Evolutionary conservation across 768 basidiomycete genomes (phyloP).

Genomic region (Phanerochaete sordida): DNA sequence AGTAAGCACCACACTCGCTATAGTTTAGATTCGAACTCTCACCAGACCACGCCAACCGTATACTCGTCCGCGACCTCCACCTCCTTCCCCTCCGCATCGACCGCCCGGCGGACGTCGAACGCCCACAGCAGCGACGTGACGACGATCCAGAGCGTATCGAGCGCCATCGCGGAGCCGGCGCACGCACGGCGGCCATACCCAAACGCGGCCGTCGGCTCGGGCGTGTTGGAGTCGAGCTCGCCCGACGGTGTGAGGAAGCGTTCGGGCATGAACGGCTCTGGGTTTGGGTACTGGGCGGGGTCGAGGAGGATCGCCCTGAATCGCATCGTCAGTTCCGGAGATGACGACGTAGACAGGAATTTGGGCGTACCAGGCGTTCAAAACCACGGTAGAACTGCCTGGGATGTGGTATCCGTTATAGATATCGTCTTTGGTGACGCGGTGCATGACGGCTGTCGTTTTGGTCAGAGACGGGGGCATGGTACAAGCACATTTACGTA

Average conservation of each 20-base stretch:
- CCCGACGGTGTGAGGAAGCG: conserved; percentile 29
- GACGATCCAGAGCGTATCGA: conserved; percentile 17
- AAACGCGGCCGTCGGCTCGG: conserved; percentile 5
- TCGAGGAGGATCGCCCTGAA: conserved; percentile 39
- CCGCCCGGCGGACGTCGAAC: conserved; percentile 17
- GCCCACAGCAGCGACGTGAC: conserved; percentile 16
- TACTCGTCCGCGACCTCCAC: not conserved
- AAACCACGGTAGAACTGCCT: conserved; percentile 24
- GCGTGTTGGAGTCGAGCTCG: conserved; percentile 3
- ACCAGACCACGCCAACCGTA: not conserved
- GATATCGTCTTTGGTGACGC: conserved; percentile 24
- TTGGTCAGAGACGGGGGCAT: not conserved
- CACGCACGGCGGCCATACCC: conserved; percentile 15
- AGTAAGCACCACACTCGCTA: not conserved
- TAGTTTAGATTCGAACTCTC: not conserved
- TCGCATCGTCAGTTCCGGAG: no score
- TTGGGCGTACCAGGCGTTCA: conserved; percentile 11
- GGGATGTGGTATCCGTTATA: conserved; percentile 30
- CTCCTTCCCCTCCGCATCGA: conserved; percentile 15
- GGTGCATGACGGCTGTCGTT: conserved; percentile 22
- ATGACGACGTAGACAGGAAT: not conserved
- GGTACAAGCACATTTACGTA: no score
- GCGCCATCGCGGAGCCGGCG: conserved; percentile 19
- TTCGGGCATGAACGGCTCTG: conserved; percentile 32
- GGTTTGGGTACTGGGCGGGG: conserved; percentile 30